Base-by-base conservation (phyloP, 2,329 filamentous ascomycete species). In the Zasmidium angulare region DNA sequence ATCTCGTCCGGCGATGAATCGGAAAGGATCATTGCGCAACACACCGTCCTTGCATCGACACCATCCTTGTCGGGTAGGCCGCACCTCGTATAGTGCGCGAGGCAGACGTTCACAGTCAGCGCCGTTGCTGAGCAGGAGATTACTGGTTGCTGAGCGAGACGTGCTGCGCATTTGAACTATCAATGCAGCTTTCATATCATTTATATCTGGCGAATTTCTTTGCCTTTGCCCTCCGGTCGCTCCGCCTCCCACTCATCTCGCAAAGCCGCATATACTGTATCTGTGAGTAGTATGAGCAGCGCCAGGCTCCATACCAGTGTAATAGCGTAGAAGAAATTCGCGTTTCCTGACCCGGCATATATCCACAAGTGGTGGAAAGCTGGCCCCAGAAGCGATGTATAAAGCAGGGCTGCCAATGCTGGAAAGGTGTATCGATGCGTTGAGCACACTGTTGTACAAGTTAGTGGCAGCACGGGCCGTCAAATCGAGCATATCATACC, bases 291-390 rank as follows among this genome's bases (percentile, higher is more conserved):
- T 63, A 99, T 82, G 40, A 92, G 93, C 67, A 96, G 82, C 0
- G 91, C 95, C 22, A 99, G 75, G 72, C 91, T 96, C 95, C 95
- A 99, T 0, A 99, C 95, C n/a, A 99, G 79, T 0, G 95, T 99
- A 69, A 99, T 98, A 65, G 95, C 95, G 73, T 99, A 99, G 78
- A 99, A 99, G 79, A 99, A 99, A 74, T 99, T 99, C 60, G 95
- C 95, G 70, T 99, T 99, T 24, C 95, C 95, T 58, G 92, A 96
- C 52, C 95, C 95, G 1, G 95, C 95, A 72, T 98, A 99, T 59
- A 99, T 93, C 95, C 95, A 99, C 3, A 99, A 81, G 72, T 99
- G 88, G 74, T 98, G 96, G 73, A 99, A 99, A 0, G 93, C 92
- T 1, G 95, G 95, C 0, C 95, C 95, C 0, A 99, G 83, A 63